Evolutionary conservation across 306 rosid genomes (phyloP).

Genomic region (Cucurbita pepo): DNA sequence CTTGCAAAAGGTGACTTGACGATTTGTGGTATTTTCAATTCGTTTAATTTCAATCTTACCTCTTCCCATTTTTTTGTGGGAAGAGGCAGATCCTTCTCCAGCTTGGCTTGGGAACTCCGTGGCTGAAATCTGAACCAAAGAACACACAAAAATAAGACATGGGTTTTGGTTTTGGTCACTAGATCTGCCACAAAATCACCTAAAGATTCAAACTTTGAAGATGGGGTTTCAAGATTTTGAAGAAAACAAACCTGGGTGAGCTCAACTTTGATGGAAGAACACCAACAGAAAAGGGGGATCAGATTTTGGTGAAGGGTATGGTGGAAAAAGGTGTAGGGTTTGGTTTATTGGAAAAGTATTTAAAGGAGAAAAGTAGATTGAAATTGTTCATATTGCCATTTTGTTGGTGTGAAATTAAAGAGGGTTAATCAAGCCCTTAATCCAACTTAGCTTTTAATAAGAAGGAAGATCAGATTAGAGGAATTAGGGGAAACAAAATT

Average conservation of each 20-base stretch:
- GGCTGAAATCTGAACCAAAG: slow-evolving; percentile 9
- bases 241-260: not conserved
- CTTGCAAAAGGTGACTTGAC: slow-evolving; percentile 88
- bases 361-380: not conserved
- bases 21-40: slow-evolving; percentile 73
- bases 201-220: not conserved
- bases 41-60: slow-evolving; percentile 83
- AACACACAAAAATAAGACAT: not conserved
- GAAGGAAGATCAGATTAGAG: not conserved
- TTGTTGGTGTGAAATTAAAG: not conserved
- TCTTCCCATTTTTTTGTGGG: slow-evolving; percentile 71
- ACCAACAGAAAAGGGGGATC: not conserved
- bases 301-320: not conserved
- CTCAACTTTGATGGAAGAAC: not conserved
- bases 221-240: not conserved
- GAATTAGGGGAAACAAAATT: not conserved
- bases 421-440: not conserved
- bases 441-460: not conserved
- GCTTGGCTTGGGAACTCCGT: slow-evolving; percentile 48
- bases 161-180: not conserved
- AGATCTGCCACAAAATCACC: not conserved
- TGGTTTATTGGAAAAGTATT: not conserved
- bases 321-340: not conserved
- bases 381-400: not conserved
- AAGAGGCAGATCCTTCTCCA: slow-evolving; percentile 32